A percentile compares a stretch with the other conserved stretches of the same genome.
phyloP scores from a whole-genome alignment of 2,329 filamentous ascomycete genomes.

The Pseudodiploospora longispora region DNA sequence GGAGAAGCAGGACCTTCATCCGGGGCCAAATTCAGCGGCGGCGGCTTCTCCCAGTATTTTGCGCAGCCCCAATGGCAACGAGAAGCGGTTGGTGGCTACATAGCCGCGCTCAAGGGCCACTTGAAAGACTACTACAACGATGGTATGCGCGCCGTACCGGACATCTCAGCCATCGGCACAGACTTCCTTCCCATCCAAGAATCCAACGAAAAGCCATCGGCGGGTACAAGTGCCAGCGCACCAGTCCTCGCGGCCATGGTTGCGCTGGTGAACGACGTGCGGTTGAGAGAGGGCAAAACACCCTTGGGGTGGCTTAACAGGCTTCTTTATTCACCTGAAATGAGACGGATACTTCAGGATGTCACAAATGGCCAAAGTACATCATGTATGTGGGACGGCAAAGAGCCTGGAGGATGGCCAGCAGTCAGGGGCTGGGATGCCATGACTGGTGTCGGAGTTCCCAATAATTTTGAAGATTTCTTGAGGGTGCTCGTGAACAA shows the following conservation, averaged over 20 bases:
- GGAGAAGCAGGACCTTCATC: neutral
- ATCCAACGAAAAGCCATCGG: conserved; percentile 10
- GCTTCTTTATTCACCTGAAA: conserved; percentile 26
- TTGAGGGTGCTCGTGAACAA: too few species aligned
- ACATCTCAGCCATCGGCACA: conserved; percentile 44
- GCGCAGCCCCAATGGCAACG: conserved; percentile 36
- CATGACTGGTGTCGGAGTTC: too few species aligned
- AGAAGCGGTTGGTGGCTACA: conserved; percentile 29
- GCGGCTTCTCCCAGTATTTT: conserved; percentile 41
- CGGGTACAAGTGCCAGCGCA: conserved; percentile 33
- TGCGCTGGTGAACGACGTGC: conserved; percentile 39
- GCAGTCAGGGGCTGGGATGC: too few species aligned
- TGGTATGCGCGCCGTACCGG: conserved; percentile 38
- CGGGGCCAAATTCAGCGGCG: conserved; percentile 27
- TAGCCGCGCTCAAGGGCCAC: conserved; percentile 29
- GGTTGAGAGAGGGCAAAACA: conserved; percentile 33
- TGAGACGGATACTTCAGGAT: neutral
- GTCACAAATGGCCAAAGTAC: too few species aligned
- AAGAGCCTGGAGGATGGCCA: too few species aligned
- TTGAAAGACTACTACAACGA: conserved; percentile 37
- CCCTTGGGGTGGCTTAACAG: conserved; percentile 44
- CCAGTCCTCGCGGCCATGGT: conserved; percentile 41
- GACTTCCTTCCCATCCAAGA: conserved; percentile 38
- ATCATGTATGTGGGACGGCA: too few species aligned
- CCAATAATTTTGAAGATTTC: too few species aligned